A percentile compares a stretch with the other conserved stretches of the same genome.
Evolutionary conservation across 805 yeast species (phyloP).

Genomic region (Starmerella scarabaei): DNA sequence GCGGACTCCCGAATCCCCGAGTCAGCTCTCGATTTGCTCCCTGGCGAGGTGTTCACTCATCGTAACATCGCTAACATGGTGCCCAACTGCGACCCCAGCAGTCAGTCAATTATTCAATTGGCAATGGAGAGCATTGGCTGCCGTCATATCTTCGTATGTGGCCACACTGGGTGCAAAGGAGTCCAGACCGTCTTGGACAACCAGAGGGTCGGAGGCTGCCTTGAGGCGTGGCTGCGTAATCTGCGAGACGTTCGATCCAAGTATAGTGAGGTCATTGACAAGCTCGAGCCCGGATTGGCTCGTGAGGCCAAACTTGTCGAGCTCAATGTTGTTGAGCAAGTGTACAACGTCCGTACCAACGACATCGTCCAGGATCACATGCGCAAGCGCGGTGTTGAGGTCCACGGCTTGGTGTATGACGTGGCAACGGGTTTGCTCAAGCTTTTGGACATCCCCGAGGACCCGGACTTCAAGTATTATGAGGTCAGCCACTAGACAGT

Average conservation of each 20-base stretch:
- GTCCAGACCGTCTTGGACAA: conserved; percentile 63
- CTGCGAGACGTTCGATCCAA: conserved; percentile 54
- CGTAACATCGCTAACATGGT: conserved; percentile 78
- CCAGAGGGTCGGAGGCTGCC: conserved; percentile 49
- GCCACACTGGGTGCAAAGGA: conserved; percentile 94
- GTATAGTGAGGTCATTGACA: conserved; percentile 38
- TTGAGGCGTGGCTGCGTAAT: conserved; percentile 62
- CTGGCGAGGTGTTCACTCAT: conserved; percentile 84
- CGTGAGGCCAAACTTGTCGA: conserved; percentile 56
- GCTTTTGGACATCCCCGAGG: conserved; percentile 32
- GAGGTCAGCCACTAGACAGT: neutral
- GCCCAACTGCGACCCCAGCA: conserved; percentile 52
- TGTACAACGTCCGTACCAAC: conserved; percentile 46
- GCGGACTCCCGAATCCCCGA: conserved; percentile 87
- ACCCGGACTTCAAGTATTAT: conserved; percentile 19
- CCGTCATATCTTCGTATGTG: conserved; percentile 70
- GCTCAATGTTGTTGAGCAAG: conserved; percentile 62
- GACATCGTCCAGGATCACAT: conserved; percentile 58
- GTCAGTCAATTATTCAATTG: conserved; percentile 70
- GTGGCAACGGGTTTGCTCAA: conserved; percentile 60
- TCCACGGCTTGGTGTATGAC: conserved; percentile 76
- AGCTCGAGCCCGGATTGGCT: conserved; percentile 38
- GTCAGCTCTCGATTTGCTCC: conserved; percentile 56
- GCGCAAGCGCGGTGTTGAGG: conserved; percentile 48
- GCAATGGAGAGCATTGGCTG: conserved; percentile 78